These are phyloP conservation scores for Mycosphaerella sp. DNA, from an alignment of 2,329 filamentous ascomycete species.

Conservation along the genomic window DNA sequence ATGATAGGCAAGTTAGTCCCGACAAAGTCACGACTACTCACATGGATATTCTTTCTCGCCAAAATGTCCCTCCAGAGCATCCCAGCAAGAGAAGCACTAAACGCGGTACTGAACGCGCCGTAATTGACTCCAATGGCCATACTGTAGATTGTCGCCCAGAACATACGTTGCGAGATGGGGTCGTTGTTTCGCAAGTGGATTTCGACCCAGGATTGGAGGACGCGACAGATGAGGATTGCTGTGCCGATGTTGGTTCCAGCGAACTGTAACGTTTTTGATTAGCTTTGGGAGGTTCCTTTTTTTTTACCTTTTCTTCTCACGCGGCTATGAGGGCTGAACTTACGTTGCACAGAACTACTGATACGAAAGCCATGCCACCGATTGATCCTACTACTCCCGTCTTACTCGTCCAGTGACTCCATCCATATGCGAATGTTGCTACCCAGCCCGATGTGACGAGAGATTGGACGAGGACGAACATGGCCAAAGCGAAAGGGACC, in stretches of 20 bases:
- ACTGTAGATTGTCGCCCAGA: conserved; percentile 68
- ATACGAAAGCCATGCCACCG: conserved; percentile 67
- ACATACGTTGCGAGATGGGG: conserved; percentile 57
- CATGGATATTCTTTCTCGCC: conserved; percentile 59
- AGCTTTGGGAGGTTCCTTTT: no score
- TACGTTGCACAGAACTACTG: conserved; percentile 52
- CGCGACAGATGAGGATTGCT: conserved; percentile 64
- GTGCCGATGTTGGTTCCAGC: conserved; percentile 73
- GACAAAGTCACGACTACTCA: conserved; percentile 59
- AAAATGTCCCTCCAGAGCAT: conserved; percentile 69
- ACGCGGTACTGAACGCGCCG: conserved; percentile 65
- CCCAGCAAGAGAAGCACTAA: conserved; percentile 65
- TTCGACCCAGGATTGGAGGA: conserved; percentile 61
- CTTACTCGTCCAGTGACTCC: conserved; percentile 65
- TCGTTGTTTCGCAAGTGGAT: conserved; percentile 48
- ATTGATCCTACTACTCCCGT: conserved; percentile 64
- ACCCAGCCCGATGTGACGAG: conserved; percentile 71
- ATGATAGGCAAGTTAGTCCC: conserved; percentile 66
- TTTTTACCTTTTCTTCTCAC: background rate
- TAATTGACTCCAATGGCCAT: conserved; percentile 72
- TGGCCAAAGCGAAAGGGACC: conserved; percentile 64
- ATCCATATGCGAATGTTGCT: conserved; percentile 64
- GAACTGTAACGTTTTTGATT: conserved; percentile 38
- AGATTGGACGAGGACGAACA: conserved; percentile 69
- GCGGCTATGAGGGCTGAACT: background rate